Evolutionary conservation across 345 rosid genomes (phyloP).

Genomic region (Eucalyptus guilfoylei): DNA sequence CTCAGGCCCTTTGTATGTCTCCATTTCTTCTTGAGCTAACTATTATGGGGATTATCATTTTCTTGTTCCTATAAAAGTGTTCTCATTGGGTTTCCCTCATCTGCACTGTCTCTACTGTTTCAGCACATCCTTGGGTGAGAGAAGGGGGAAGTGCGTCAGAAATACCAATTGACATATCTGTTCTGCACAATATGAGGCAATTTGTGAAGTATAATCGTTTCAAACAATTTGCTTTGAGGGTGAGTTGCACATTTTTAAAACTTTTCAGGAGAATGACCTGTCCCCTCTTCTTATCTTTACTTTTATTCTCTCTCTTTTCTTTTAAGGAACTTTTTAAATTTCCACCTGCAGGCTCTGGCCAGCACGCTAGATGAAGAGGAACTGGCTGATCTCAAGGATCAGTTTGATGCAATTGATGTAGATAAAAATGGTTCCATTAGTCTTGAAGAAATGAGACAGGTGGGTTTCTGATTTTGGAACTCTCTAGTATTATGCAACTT

Average conservation of each 20-base stretch:
- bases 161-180: slow-evolving; percentile 44
- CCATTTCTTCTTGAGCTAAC: not conserved
- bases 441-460: slow-evolving; percentile 53
- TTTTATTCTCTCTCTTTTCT: not conserved
- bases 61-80: not conserved
- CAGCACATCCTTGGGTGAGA: slow-evolving; percentile 58
- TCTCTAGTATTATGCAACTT: not conserved
- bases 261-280: not conserved
- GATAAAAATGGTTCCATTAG: slow-evolving; percentile 44
- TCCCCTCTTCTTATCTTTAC: not conserved
- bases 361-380: slow-evolving; percentile 36
- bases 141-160: slow-evolving; percentile 46
- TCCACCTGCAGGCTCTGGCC: slow-evolving; percentile 28
- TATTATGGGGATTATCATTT: not conserved
- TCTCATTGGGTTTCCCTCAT: not conserved
- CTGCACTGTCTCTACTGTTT: not conserved
- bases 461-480: not conserved
- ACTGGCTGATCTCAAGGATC: slow-evolving; percentile 34
- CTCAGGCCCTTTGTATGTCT: slow-evolving; percentile 47
- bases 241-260: not conserved
- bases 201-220: slow-evolving; percentile 40
- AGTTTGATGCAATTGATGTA: slow-evolving; percentile 38
- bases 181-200: slow-evolving; percentile 34
- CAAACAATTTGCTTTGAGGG: slow-evolving; percentile 46
- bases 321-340: not conserved